Base-by-base conservation (phyloP, 164 flowering plant genomes). In the Santalum album region DNA sequence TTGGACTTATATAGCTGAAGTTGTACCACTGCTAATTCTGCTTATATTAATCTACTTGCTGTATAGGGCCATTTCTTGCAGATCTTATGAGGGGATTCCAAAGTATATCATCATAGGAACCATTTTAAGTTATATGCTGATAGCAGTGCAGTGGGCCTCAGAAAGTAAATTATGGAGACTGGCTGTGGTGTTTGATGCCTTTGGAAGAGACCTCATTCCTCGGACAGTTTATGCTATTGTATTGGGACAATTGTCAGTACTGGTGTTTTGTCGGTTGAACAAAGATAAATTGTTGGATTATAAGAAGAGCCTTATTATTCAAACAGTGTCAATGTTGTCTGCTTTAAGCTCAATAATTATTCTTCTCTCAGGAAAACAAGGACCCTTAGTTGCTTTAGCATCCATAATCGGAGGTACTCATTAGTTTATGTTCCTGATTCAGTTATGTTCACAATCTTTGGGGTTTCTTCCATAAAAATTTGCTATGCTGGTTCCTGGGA, bases 321-420 rank as follows among this genome's bases (percentile, higher is more conserved):
- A 72, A 66, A 68, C 84, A 55, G 70, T 82, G 42, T 72, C 76
- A 21, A 66, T 87, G 74, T 56, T 90, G 70, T 80, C 84, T 57
- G 67, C 80, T 14, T 90, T 84, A 76, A 84, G 95, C 69, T 60
- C 96, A 64, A 74, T 85, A 21, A 53, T 89, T 53, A 77, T 94
- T 50, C 23, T 90, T 49, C 58, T 94, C 25, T 70, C 82, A 27
- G 99, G 99, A 55, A 79, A 83, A 64, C 97, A 90, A 71, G 99
- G 99, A 25, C 65, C 96, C 21, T 47, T 74, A 68, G 52, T 81
- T 65, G 87, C 79, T 54, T 59, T 94, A 36, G 71, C 79, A 64
- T 71, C 75, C 39, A 25, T 84, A 19, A 42, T 76, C 56, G 91
- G 78, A 80, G 96, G 98, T 91, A 70, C 38, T 51, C 65, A 32